Percentiles rank a stretch among this genome's conserved stretches.
Evolutionary conservation across 2,329 filamentous ascomycete genomes (phyloP).

Genomic region (Cladobotryum protrusum): DNA sequence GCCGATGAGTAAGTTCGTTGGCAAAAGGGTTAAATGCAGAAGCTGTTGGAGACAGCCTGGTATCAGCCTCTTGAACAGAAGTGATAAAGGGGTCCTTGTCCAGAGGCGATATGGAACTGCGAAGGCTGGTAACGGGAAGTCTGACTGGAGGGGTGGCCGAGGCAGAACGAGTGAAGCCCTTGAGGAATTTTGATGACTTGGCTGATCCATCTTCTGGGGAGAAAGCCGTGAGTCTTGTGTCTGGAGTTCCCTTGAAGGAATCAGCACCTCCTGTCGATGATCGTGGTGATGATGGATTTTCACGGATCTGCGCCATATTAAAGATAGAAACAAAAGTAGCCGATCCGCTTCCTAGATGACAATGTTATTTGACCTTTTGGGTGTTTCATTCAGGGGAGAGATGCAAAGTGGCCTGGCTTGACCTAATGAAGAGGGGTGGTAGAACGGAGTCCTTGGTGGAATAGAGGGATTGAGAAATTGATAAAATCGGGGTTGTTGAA

Average conservation of each 20-base stretch:
- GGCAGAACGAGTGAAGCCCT: slow-evolving; percentile 24
- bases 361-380: no score
- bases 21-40: slow-evolving; percentile 50
- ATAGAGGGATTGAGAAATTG: no score
- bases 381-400: neutral
- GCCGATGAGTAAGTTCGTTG: slow-evolving; percentile 12
- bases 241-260: slow-evolving; percentile 57
- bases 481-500: neutral
- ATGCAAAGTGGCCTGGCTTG: neutral
- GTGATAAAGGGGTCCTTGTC: slow-evolving; percentile 53
- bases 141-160: slow-evolving; percentile 25
- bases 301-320: slow-evolving; percentile 36
- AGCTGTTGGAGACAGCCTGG: slow-evolving; percentile 57
- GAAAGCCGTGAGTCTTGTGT: slow-evolving; percentile 57
- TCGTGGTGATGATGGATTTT: slow-evolving; percentile 43
- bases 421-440: neutral
- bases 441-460: neutral
- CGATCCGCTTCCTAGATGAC: neutral
- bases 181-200: slow-evolving; percentile 35
- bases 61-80: slow-evolving; percentile 23
- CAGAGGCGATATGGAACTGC: slow-evolving; percentile 17
- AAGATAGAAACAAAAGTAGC: neutral
- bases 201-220: slow-evolving; percentile 52
- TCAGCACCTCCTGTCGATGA: slow-evolving; percentile 47
- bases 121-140: slow-evolving; percentile 20